These are phyloP conservation scores for Gentiana straminea DNA, from an alignment of 257 asterid species.

Conservation along the genomic window DNA sequence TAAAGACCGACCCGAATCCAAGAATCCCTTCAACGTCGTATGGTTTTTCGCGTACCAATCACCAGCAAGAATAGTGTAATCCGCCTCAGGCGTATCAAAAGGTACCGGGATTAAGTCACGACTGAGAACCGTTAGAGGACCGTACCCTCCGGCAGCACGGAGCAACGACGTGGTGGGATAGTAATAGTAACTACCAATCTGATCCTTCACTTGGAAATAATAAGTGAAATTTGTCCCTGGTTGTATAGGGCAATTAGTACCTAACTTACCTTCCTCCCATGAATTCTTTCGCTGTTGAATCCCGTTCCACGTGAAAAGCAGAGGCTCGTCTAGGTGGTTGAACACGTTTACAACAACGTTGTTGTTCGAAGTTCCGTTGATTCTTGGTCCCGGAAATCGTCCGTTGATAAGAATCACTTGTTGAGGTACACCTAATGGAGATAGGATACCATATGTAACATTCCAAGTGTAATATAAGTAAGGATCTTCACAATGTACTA, in stretches of 20 bases:
- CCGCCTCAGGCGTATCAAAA: constrained; percentile 35
- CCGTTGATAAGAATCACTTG: constrained; percentile 50
- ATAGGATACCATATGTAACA: constrained; percentile 37
- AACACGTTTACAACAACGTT: constrained; percentile 44
- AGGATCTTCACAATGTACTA: constrained; percentile 38
- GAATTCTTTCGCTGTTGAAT: constrained; percentile 66
- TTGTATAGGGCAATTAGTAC: constrained; percentile 51
- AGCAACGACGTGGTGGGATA: constrained; percentile 48
- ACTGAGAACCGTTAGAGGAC: constrained; percentile 40
- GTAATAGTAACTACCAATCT: constrained; percentile 49
- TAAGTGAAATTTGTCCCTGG: constrained; percentile 46
- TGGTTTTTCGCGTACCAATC: constrained; percentile 59
- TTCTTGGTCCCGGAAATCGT: constrained; percentile 55
- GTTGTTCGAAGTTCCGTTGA: constrained; percentile 67
- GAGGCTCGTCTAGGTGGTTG: constrained; percentile 60
- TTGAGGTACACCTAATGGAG: constrained; percentile 61
- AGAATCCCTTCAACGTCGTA: constrained; percentile 17
- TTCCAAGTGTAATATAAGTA: constrained; percentile 34
- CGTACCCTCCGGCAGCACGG: constrained; percentile 56
- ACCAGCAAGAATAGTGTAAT: constrained; percentile 32
- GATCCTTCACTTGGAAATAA: constrained; percentile 65
- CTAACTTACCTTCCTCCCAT: constrained; percentile 53
- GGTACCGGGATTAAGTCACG: constrained; percentile 58
- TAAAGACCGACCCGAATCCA: constrained; percentile 30
- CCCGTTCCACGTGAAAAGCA: constrained; percentile 55